Evolutionary conservation across 768 basidiomycete genomes (phyloP).

Genomic region (Calocera cornea): DNA sequence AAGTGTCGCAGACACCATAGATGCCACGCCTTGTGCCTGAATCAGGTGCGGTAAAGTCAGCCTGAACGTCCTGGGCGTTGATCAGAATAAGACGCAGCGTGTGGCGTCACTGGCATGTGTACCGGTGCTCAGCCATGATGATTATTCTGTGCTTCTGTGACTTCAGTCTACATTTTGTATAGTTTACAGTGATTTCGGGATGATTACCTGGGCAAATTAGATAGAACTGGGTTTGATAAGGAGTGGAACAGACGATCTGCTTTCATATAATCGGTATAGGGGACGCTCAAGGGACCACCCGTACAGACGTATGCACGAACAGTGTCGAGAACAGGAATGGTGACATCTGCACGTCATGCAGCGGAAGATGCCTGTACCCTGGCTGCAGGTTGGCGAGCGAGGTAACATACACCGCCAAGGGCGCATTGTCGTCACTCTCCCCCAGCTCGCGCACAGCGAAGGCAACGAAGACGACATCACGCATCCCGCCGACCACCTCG

Average conservation of each 20-base stretch:
- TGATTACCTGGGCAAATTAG: too few species aligned
- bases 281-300: conserved; percentile 16
- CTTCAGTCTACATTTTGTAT: too few species aligned
- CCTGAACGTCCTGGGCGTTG: too few species aligned
- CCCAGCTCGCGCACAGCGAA: conserved; percentile 61
- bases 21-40: too few species aligned
- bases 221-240: background rate
- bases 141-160: too few species aligned
- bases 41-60: too few species aligned
- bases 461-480: conserved; percentile 69
- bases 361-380: conserved; percentile 84
- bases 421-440: conserved; percentile 39
- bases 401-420: conserved; percentile 60
- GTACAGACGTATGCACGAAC: conserved; percentile 55
- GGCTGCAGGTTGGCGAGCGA: conserved; percentile 54
- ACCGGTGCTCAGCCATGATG: too few species aligned
- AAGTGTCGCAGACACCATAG: too few species aligned
- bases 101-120: too few species aligned
- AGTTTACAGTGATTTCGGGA: too few species aligned
- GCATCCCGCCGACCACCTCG: conserved; percentile 60
- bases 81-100: too few species aligned
- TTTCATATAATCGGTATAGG: background rate
- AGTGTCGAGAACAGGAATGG: conserved; percentile 90
- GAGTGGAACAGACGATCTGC: background rate
- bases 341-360: conserved; percentile 76